Conservation (phyloP, 345 rosid genomes). For the Eutrema heterophyllum region DNA sequence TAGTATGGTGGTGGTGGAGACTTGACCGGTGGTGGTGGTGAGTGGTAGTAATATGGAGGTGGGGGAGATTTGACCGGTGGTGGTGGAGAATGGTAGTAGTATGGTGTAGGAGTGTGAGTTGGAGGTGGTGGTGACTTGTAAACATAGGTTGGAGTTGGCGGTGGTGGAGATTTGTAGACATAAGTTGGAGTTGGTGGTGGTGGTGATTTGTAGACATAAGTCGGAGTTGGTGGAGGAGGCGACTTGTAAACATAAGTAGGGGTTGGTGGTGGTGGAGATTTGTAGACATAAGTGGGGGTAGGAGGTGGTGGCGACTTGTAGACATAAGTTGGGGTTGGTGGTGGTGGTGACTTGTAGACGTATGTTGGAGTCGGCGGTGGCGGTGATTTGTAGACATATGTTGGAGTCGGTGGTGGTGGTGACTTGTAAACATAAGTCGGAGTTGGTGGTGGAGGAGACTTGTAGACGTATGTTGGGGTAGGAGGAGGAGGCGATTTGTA, state of each 20-base stretch:
- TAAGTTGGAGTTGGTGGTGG: slow-evolving; percentile 15
- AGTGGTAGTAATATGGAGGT: slow-evolving; percentile 36
- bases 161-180: slow-evolving; percentile 38
- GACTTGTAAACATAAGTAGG: background rate
- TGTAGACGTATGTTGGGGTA: background rate
- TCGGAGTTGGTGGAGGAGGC: background rate
- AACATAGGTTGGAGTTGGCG: slow-evolving; percentile 21
- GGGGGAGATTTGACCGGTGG: slow-evolving; percentile 30
- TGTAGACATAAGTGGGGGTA: background rate
- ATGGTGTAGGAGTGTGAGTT: background rate
- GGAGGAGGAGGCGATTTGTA: slow-evolving; percentile 20
- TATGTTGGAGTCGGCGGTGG: slow-evolving; percentile 15
- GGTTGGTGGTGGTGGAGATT: slow-evolving; percentile 37
- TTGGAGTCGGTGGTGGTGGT: background rate
- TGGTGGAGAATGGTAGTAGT: slow-evolving; percentile 33
- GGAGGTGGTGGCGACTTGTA: slow-evolving; percentile 9
- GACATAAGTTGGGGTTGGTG: background rate
- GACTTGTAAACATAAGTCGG: slow-evolving; percentile 24
- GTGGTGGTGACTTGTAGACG: slow-evolving; percentile 16
- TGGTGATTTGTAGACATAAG: background rate
- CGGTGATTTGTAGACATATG: slow-evolving; percentile 28
- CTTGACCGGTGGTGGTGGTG: slow-evolving; percentile 37
- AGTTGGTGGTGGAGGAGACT: slow-evolving; percentile 24
- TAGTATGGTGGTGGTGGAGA: slow-evolving; percentile 32
- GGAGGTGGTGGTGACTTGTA: slow-evolving; percentile 22